Evolutionary conservation across 345 rosid genomes (phyloP).

Genomic region (Dipteronia sinensis): DNA sequence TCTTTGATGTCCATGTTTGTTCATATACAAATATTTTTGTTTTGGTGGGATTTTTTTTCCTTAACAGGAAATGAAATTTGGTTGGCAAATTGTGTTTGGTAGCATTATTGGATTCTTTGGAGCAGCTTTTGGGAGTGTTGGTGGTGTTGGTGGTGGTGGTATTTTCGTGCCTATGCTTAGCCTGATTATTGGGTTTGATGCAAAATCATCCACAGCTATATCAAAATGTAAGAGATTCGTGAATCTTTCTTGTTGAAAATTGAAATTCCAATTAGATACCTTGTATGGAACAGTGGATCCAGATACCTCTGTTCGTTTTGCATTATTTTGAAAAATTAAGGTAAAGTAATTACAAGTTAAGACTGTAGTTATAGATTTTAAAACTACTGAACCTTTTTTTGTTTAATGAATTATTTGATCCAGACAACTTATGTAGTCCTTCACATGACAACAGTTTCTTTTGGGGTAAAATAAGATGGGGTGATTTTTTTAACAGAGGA

Average conservation of each 20-base stretch:
- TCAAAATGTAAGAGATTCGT: conserved; percentile 69
- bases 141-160: conserved; percentile 95
- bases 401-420: neutral
- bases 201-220: conserved; percentile 79
- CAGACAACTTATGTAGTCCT: neutral
- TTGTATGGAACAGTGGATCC: neutral
- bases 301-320: neutral
- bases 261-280: neutral
- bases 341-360: neutral
- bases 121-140: conserved; percentile 91
- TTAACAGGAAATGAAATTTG: conserved; percentile 67
- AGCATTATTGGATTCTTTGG: conserved; percentile 74
- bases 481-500: neutral
- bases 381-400: neutral
- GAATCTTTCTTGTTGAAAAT: neutral
- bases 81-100: conserved; percentile 71
- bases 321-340: neutral
- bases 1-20: neutral
- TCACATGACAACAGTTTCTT: neutral
- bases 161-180: conserved; percentile 82
- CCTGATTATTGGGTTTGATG: conserved; percentile 77
- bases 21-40: neutral
- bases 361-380: neutral
- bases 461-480: neutral
- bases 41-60: neutral